Conservation (phyloP, 2,329 filamentous ascomycete genomes). For the Stenocarpella maydis region DNA sequence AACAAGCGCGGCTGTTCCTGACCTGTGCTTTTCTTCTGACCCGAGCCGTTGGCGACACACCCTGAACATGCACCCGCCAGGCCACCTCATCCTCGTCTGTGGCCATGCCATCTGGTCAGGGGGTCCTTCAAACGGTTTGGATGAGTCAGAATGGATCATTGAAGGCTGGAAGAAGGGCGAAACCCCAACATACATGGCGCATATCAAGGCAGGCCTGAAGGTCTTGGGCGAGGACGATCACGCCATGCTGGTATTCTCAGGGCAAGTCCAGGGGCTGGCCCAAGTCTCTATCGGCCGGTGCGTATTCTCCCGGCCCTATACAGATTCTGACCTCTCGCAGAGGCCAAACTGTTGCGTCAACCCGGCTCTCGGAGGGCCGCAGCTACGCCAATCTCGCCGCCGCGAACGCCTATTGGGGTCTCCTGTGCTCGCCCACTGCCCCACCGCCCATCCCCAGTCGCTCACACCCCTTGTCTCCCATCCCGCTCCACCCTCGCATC, state of each 20-base stretch:
- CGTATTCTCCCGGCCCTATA: background rate
- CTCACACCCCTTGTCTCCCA: background rate
- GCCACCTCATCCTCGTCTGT: constrained; percentile 79
- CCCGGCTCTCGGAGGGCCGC: constrained; percentile 64
- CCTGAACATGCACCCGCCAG: constrained; percentile 42
- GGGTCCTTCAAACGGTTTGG: constrained; percentile 58
- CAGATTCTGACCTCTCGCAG: constrained; percentile 47
- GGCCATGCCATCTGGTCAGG: constrained; percentile 83
- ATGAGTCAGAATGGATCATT: constrained; percentile 75
- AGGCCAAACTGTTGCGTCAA: constrained; percentile 68
- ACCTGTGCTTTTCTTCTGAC: background rate
- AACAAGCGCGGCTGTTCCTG: background rate
- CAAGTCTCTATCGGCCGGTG: background rate
- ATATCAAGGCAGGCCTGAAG: constrained; percentile 72
- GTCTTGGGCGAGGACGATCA: constrained; percentile 55
- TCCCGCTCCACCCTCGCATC: constrained; percentile 52
- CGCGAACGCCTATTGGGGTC: constrained; percentile 55
- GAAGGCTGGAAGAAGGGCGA: constrained; percentile 81
- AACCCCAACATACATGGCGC: constrained; percentile 79
- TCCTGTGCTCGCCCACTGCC: constrained; percentile 41
- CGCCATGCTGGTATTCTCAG: constrained; percentile 74
- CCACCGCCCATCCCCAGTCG: background rate
- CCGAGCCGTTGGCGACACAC: background rate
- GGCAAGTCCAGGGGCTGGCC: constrained; percentile 53
- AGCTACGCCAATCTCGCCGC: constrained; percentile 67